Evolutionary conservation across 83 land plant species (phyloP).

Genomic region (Larix sibirica): DNA sequence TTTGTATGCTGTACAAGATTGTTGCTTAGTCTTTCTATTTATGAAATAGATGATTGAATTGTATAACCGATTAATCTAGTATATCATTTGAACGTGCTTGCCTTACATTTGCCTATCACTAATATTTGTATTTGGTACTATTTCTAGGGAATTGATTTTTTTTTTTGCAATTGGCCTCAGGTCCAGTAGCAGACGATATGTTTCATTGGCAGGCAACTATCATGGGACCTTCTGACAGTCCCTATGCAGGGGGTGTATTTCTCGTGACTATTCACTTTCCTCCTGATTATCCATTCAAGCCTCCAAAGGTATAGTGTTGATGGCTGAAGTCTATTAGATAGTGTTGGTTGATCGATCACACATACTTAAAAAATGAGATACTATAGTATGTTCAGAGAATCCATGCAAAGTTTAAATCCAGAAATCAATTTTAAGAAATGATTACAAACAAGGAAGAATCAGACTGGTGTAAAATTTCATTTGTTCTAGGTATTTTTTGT

Average conservation of each 20-base stretch:
- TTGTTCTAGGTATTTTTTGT: too few species aligned
- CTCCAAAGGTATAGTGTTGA: constrained; percentile 37
- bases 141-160: too few species aligned
- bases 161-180: background rate
- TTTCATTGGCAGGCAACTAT: constrained; percentile 31
- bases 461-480: too few species aligned
- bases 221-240: constrained; percentile 28
- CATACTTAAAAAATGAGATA: background rate
- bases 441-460: too few species aligned
- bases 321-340: background rate
- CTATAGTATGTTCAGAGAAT: background rate
- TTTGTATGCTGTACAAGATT: too few species aligned
- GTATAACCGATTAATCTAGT: too few species aligned
- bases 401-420: background rate
- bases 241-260: constrained; percentile 28
- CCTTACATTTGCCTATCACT: too few species aligned
- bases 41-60: too few species aligned
- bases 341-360: background rate
- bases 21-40: too few species aligned
- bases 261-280: constrained; percentile 37
- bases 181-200: constrained; percentile 32
- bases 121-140: too few species aligned
- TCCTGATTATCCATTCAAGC: constrained; percentile 52
- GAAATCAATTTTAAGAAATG: background rate
- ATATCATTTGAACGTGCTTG: too few species aligned